phyloP scores from a whole-genome alignment of 768 basidiomycete genomes.

The Leccinum olivaceopallidum region DNA sequence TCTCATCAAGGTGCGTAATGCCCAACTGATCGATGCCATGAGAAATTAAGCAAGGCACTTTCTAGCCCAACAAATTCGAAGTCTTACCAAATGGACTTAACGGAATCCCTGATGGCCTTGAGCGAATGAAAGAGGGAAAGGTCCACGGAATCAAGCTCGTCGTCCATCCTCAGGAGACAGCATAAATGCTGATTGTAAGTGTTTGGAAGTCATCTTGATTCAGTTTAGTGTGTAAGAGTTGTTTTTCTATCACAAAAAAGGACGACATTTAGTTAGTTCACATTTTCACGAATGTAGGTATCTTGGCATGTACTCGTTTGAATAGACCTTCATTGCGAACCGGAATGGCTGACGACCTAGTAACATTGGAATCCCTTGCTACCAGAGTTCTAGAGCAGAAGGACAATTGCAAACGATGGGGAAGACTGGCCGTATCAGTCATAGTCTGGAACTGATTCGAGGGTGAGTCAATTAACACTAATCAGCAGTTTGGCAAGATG shows the following conservation, averaged over 20 bases:
- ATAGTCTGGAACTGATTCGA: conserved; percentile 8
- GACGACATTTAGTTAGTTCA: neutral
- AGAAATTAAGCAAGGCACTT: conserved; percentile 1
- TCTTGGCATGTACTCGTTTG: conserved; percentile 5
- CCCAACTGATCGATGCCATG: neutral
- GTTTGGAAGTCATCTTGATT: neutral
- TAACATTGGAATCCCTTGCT: neutral
- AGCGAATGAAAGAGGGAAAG: conserved; percentile 35
- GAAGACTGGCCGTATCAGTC: neutral
- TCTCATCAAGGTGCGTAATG: conserved; percentile 23
- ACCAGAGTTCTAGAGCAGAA: neutral
- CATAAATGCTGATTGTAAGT: conserved; percentile 6
- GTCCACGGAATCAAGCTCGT: conserved; percentile 49
- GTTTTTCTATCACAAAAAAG: neutral
- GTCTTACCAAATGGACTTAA: conserved; percentile 42
- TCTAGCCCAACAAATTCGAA: conserved; percentile 42
- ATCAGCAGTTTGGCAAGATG: neutral
- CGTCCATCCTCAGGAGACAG: conserved; percentile 40
- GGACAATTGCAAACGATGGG: neutral
- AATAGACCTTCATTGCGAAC: neutral
- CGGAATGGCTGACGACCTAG: neutral
- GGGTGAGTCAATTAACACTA: conserved; percentile 1
- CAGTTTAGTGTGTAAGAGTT: conserved; percentile 20
- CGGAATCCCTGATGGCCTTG: conserved; percentile 39
- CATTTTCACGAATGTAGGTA: neutral